Evolutionary conservation across 2,329 filamentous ascomycete genomes (phyloP).

Genomic region (Periglandula ipomoeae): DNA sequence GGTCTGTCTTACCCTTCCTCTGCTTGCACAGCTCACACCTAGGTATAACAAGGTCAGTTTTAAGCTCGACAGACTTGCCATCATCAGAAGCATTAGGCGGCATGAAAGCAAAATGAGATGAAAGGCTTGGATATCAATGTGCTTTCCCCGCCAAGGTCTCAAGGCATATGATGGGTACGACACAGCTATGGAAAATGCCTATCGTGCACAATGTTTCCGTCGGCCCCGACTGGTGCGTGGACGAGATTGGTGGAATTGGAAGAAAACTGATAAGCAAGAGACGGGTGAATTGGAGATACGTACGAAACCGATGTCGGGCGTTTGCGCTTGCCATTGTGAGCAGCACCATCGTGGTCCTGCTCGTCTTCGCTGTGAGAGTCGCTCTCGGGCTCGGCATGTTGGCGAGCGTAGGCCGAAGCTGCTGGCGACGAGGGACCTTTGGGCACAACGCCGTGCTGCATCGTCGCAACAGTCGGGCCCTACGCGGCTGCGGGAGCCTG

Average conservation of each 20-base stretch:
- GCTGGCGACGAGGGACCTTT: constrained; percentile 13
- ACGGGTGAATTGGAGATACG: constrained; percentile 9
- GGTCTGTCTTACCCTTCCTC: constrained; percentile 61
- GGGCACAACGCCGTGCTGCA: constrained; percentile 14
- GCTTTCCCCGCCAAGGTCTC: too few relatives aligned
- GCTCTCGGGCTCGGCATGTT: constrained; percentile 33
- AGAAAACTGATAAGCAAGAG: neutral
- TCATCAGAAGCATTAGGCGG: constrained; percentile 9
- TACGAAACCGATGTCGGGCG: constrained; percentile 53
- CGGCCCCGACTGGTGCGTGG: too few relatives aligned
- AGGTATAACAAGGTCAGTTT: constrained; percentile 28
- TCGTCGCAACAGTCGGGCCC: constrained; percentile 11
- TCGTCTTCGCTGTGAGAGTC: constrained; percentile 43
- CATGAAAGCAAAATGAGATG: too few relatives aligned
- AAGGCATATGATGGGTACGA: too few relatives aligned
- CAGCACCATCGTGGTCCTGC: constrained; percentile 27
- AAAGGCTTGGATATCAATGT: too few relatives aligned
- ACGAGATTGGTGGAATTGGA: too few relatives aligned
- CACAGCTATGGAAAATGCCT: too few relatives aligned
- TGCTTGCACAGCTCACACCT: constrained; percentile 74
- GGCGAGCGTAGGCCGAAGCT: constrained; percentile 22
- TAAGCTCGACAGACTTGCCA: constrained; percentile 9
- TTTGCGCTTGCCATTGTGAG: constrained; percentile 43
- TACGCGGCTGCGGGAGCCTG: too few relatives aligned
- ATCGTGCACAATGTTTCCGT: too few relatives aligned